Evolutionary conservation across 139 green algal genomes (phyloP).

Genomic region (Haematococcus sp.): DNA sequence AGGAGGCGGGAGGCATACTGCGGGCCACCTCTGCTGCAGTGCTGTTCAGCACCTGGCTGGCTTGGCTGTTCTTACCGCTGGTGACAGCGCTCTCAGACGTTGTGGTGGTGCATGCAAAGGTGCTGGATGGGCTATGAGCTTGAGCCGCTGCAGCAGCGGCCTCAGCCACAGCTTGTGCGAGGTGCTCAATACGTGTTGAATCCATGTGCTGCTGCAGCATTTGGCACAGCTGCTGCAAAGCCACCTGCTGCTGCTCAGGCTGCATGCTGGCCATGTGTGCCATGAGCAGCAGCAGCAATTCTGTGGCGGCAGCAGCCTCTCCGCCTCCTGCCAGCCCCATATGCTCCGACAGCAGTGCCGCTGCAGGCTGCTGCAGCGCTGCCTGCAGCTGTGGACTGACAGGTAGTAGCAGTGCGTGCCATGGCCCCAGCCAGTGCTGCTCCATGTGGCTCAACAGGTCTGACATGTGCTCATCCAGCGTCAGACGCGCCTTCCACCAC

Average conservation of each 20-base stretch:
- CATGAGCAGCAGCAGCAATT: constrained; percentile 23
- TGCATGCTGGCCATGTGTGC: neutral
- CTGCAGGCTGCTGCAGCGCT: constrained; percentile 9
- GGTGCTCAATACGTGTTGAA: neutral
- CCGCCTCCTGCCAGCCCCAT: constrained; percentile 16
- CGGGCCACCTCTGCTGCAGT: neutral
- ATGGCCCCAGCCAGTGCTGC: constrained; percentile 63
- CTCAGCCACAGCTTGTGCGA: constrained; percentile 4
- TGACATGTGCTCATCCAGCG: constrained; percentile 52
- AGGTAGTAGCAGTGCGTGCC: constrained; percentile 51
- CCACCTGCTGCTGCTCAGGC: neutral
- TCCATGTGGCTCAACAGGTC: constrained; percentile 54
- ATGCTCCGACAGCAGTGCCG: constrained; percentile 18
- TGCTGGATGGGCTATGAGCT: neutral
- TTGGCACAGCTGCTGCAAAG: constrained; percentile 24
- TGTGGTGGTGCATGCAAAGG: neutral
- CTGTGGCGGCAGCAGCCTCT: neutral
- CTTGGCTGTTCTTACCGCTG: neutral
- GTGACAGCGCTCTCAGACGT: neutral
- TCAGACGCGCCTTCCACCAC: constrained; percentile 57
- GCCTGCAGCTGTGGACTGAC: constrained; percentile 4
- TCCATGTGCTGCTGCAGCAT: constrained; percentile 16
- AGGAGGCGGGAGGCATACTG: neutral
- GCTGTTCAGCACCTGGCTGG: neutral
- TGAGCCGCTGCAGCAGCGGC: neutral